Evolutionary conservation across 805 yeast genomes (phyloP), one percentile per base, ranked within the genome.

Genomic region (Kuraishia borneana): DNA sequence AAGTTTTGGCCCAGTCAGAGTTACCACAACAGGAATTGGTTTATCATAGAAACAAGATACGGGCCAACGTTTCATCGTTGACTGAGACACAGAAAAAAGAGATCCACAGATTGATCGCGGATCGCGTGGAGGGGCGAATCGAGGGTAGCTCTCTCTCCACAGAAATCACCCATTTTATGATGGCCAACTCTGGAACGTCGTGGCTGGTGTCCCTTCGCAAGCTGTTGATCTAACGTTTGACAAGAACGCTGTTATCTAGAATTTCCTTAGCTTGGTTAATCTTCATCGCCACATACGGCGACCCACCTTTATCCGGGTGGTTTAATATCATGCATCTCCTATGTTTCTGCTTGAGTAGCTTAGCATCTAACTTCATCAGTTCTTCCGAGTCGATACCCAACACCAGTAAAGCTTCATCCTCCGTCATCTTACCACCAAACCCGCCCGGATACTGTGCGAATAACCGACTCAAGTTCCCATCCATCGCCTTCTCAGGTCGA

Each of bases 271-370:
- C 95, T 52, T 78, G 83, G 48, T 85, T 84, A 33, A 85, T 80
- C 59, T 84, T 85, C 54, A 83, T 76, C 18, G 95, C 92, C 41
- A 84, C 47, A 43, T 68, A 81, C 14, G 84, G 75, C 31, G 88
- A 78, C 2, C 95, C 95, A 3, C 95, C 95, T 45, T 80, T 74
- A 54, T 84, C 95, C 1, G 95, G 95, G 51, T 84, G 95, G 53
- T 84, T 84, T 9, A 73, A 60, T 56, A 84, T 61, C 94, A 84
- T 85, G 50, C 80, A 67, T 39, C 60, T 61, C 48, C 94, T 67
- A 51, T 85, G 94, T 37, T 76, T 73, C 39, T 71, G 76, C 54
- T 78, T 79, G 43, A 89, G 61, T 42, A 70, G 50, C 9, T 64
- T 63, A 21, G 51, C 54, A 28, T 64, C 58, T 22, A 77, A 45